phyloP scores from a whole-genome alignment of 2,329 filamentous ascomycete species.

The Monosporascus sp. region DNA sequence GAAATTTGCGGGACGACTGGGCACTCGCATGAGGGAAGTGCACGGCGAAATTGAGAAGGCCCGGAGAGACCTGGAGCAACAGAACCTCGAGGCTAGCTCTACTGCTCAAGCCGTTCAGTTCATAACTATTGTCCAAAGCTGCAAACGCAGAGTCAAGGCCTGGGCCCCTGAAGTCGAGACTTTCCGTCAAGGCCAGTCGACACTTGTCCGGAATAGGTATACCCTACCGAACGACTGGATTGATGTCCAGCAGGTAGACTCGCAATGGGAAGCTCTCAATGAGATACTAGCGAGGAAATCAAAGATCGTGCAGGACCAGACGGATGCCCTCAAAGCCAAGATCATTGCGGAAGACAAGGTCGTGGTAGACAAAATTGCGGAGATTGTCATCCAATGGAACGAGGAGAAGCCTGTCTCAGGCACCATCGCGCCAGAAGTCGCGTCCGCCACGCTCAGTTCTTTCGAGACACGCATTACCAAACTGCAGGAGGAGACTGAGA shows the following conservation, averaged over 20 bases:
- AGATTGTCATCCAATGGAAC: constrained; percentile 84
- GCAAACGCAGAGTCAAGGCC: constrained; percentile 84
- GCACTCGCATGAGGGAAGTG: constrained; percentile 85
- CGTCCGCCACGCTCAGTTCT: constrained; percentile 71
- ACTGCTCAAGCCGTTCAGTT: constrained; percentile 97
- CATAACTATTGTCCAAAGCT: constrained; percentile 95
- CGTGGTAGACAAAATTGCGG: constrained; percentile 79
- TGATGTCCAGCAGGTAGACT: constrained; percentile 91
- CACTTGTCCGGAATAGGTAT: constrained; percentile 83
- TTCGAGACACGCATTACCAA: constrained; percentile 84
- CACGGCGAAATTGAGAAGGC: constrained; percentile 89
- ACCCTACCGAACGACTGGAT: constrained; percentile 94
- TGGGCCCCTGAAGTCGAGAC: constrained; percentile 96
- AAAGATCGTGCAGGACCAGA: constrained; percentile 94
- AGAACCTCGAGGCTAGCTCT: constrained; percentile 88
- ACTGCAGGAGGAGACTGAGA: constrained; percentile 81
- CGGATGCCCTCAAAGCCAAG: constrained; percentile 89
- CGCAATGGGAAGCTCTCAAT: constrained; percentile 89
- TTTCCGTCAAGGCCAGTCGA: constrained; percentile 93
- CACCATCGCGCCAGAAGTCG: constrained; percentile 83
- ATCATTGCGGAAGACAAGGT: constrained; percentile 91
- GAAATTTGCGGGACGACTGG: constrained; percentile 86
- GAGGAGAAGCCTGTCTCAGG: constrained; percentile 96
- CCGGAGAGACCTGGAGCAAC: constrained; percentile 81
- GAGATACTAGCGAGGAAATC: constrained; percentile 88